These are phyloP conservation scores for Xylaria curta DNA, from an alignment of 495 filamentous ascomycete genomes.

Conservation along the genomic window DNA sequence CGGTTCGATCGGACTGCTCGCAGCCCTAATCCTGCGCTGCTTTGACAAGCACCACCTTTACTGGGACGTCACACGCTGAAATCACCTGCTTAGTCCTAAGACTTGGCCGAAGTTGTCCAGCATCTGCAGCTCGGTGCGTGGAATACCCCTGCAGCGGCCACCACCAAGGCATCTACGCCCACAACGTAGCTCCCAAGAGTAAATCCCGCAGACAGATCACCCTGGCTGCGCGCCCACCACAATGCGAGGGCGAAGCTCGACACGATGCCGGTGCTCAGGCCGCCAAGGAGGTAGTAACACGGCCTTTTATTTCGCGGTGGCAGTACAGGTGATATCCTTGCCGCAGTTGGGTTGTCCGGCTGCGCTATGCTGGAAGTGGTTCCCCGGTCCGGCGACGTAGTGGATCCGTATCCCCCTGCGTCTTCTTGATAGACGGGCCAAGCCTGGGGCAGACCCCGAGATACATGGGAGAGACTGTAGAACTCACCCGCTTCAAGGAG, in stretches of 20 bases:
- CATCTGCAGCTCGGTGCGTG: constrained; percentile 1
- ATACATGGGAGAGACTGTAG: background rate
- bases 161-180: background rate
- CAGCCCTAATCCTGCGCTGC: background rate
- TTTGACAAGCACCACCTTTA: background rate
- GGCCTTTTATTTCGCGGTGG: background rate
- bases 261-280: background rate
- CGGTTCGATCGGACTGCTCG: background rate
- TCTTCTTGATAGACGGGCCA: background rate
- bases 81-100: background rate
- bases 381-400: background rate
- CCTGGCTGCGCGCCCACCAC: constrained; percentile 2
- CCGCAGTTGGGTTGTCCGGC: background rate
- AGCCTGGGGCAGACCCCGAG: background rate
- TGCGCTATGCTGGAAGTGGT: background rate
- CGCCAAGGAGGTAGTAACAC: background rate
- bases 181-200: constrained; percentile 3
- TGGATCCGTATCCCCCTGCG: background rate
- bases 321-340: background rate
- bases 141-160: background rate
- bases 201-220: background rate
- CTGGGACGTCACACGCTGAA: background rate
- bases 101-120: background rate
- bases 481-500: background rate
- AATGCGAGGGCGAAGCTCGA: background rate